Evolutionary conservation across 208 protist species (phyloP).

Genomic region (Porcisia hertigi): DNA sequence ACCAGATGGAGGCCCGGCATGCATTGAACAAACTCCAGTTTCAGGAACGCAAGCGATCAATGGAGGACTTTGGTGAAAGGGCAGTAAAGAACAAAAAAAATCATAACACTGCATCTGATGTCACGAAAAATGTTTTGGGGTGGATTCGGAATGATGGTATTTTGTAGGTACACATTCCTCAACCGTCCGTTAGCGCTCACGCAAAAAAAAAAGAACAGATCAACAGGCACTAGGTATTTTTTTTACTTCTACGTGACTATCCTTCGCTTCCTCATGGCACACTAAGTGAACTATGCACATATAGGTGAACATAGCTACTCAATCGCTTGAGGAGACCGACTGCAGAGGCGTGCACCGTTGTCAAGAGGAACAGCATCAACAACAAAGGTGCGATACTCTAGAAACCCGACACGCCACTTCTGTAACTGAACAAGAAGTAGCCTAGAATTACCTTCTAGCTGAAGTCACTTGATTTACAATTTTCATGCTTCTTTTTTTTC

Average conservation of each 20-base stretch:
- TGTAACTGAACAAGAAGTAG: not conserved
- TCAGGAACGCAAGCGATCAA: slow-evolving; percentile 63
- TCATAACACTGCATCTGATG: slow-evolving; percentile 64
- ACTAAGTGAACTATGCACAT: not conserved
- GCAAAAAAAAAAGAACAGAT: not conserved
- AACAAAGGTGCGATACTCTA: too few species aligned
- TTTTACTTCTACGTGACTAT: not conserved
- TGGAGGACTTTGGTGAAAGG: slow-evolving; percentile 68
- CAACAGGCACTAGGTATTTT: too few species aligned
- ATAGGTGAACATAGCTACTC: not conserved
- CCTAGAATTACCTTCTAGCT: too few species aligned
- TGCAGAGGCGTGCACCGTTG: not conserved
- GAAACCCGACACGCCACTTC: not conserved
- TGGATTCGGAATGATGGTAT: slow-evolving; percentile 75
- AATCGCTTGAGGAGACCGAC: not conserved
- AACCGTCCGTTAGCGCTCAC: not conserved
- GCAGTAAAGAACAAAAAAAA: slow-evolving; percentile 62
- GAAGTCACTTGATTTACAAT: not conserved
- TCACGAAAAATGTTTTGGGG: slow-evolving; percentile 83
- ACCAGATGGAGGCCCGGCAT: slow-evolving; percentile 82
- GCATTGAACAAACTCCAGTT: slow-evolving; percentile 79
- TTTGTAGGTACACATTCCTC: slow-evolving; percentile 3
- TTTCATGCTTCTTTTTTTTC: not conserved
- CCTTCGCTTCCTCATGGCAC: not conserved
- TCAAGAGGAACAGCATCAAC: not conserved